A percentile compares a stretch with the other conserved stretches of the same genome.
These are phyloP conservation scores for Wickerhamiella parazyma DNA, from an alignment of 805 yeast genomes.

Conservation along the genomic window DNA sequence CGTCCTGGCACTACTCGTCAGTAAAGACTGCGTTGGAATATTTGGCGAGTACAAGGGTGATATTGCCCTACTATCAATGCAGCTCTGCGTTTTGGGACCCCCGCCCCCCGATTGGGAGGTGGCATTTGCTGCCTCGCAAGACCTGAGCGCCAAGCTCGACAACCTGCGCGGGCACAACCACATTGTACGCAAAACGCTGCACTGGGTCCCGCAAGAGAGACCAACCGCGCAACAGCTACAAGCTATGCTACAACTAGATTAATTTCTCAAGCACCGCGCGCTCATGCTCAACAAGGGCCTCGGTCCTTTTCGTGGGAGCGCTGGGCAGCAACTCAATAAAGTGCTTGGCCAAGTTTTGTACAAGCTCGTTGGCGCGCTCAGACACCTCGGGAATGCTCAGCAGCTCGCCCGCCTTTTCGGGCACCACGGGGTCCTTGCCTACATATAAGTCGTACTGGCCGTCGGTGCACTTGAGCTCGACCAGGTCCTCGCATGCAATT, in stretches of 20 bases:
- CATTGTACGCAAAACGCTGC: background rate
- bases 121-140: background rate
- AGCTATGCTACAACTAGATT: background rate
- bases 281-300: slow-evolving; percentile 1
- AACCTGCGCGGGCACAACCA: background rate
- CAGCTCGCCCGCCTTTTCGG: slow-evolving; percentile 12
- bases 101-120: background rate
- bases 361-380: slow-evolving; percentile 5
- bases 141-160: background rate
- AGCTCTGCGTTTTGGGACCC: slow-evolving; percentile 3
- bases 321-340: background rate
- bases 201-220: background rate
- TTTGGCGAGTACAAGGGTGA: slow-evolving; percentile 25
- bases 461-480: slow-evolving; percentile 14
- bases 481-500: slow-evolving; percentile 17
- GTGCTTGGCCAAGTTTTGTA: background rate
- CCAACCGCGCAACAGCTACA: background rate
- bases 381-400: slow-evolving; percentile 2
- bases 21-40: slow-evolving; percentile 29
- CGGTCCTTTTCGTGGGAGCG: background rate
- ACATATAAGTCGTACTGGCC: slow-evolving; percentile 16
- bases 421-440: slow-evolving; percentile 16
- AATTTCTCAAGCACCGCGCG: background rate
- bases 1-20: slow-evolving; percentile 39
- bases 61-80: slow-evolving; percentile 1